Evolutionary conservation across 1,284 basidiomycete species (phyloP).

Genomic region (Marasmius fiardii): DNA sequence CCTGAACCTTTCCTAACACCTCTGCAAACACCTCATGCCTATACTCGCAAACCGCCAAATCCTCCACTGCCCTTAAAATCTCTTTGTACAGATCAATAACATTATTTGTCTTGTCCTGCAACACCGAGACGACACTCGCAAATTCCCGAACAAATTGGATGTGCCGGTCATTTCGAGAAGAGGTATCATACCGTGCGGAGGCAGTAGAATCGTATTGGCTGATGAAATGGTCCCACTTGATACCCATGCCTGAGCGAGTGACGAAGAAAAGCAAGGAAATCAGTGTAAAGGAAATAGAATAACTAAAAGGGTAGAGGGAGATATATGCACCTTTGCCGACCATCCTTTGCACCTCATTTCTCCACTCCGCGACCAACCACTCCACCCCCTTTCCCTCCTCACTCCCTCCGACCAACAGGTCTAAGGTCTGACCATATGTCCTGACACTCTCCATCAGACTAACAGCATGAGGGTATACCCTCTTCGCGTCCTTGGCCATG

Average conservation of each 20-base stretch:
- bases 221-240: slow-evolving; percentile 96
- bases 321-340: slow-evolving; percentile 69
- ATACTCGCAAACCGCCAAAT: slow-evolving; percentile 86
- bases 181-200: slow-evolving; percentile 51
- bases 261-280: too few species aligned
- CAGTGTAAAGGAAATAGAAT: slow-evolving; percentile 3
- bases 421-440: slow-evolving; percentile 93
- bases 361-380: slow-evolving; percentile 89
- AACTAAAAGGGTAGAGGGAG: neutral
- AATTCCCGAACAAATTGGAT: slow-evolving; percentile 95
- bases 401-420: slow-evolving; percentile 50
- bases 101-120: slow-evolving; percentile 92
- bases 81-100: slow-evolving; percentile 92
- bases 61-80: slow-evolving; percentile 80
- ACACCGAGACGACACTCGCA: slow-evolving; percentile 84
- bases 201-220: slow-evolving; percentile 84
- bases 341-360: slow-evolving; percentile 90
- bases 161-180: slow-evolving; percentile 73
- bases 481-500: slow-evolving; percentile 96
- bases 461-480: slow-evolving; percentile 97
- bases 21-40: slow-evolving; percentile 78
- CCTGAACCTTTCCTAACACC: slow-evolving; percentile 80
- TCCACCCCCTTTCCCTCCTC: slow-evolving; percentile 89
- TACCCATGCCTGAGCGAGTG: slow-evolving; percentile 68
- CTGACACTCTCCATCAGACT: slow-evolving; percentile 98